Percentiles rank a stretch among this genome's conserved stretches.
Evolutionary conservation across 495 filamentous ascomycete species (phyloP).

Genomic region (Daldinia concentrica): DNA sequence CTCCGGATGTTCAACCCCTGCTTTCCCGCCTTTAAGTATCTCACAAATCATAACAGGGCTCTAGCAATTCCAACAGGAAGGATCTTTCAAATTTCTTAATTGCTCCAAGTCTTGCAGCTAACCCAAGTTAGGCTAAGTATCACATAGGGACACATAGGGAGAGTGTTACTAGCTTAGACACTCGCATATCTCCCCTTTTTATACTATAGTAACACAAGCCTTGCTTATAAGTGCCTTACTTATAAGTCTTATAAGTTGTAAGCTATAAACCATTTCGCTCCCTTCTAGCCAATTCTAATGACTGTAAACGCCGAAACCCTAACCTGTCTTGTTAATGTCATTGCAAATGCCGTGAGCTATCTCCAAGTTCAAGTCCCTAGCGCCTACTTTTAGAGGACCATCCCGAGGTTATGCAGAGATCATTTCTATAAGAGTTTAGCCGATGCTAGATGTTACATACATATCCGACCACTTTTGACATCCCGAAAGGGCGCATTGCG

Average conservation of each 20-base stretch:
- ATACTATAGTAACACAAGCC: constrained; percentile 2
- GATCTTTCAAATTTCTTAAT: constrained; percentile 5
- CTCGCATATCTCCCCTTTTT: neutral
- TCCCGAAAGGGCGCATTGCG: constrained; percentile 1
- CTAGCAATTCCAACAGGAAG: constrained; percentile 26
- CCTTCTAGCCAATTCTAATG: constrained; percentile 4
- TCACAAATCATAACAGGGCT: constrained; percentile 7
- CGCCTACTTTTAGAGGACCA: constrained; percentile 1
- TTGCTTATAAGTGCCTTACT: neutral
- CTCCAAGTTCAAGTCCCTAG: constrained; percentile 2
- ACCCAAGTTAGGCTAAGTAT: neutral
- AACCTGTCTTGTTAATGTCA: neutral
- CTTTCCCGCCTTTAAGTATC: constrained; percentile 8
- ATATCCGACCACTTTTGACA: neutral
- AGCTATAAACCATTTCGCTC: neutral
- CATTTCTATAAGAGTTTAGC: constrained; percentile 33
- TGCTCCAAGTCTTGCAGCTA: neutral
- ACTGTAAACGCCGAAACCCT: neutral
- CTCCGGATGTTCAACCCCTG: constrained; percentile 11
- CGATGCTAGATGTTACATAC: constrained; percentile 22
- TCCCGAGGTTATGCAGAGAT: constrained; percentile 9
- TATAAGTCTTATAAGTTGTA: neutral
- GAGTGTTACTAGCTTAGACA: neutral
- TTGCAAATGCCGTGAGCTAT: constrained; percentile 6
- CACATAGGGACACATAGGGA: neutral